A percentile compares a stretch with the other conserved stretches of the same genome.
These are phyloP conservation scores for Pestalotiopsis sp. DNA, from an alignment of 2,329 filamentous ascomycete genomes.

Conservation along the genomic window DNA sequence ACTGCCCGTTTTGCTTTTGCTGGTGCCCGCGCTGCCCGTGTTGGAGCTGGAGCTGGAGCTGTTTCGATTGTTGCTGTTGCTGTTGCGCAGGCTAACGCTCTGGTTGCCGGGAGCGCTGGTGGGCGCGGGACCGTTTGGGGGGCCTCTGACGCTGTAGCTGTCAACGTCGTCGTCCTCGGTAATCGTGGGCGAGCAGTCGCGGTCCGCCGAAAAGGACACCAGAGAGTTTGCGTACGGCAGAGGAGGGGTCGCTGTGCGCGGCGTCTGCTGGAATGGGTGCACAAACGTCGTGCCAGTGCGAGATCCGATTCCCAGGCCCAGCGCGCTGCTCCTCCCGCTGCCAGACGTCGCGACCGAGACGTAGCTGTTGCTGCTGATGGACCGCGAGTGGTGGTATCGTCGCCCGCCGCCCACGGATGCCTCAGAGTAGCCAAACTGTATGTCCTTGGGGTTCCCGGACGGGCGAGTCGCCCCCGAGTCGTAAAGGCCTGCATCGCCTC, in stretches of 20 bases:
- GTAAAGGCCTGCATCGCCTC: constrained; percentile 19
- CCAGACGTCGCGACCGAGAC: constrained; percentile 55
- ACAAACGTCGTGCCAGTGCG: constrained; percentile 47
- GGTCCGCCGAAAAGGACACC: constrained; percentile 42
- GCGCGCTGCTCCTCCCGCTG: constrained; percentile 37
- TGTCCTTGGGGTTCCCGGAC: constrained; percentile 36
- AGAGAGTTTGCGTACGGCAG: constrained; percentile 59
- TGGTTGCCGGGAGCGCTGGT: constrained; percentile 18
- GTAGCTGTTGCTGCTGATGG: constrained; percentile 59
- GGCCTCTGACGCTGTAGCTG: constrained; percentile 24
- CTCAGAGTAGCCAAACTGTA: constrained; percentile 47
- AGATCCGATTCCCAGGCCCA: constrained; percentile 22
- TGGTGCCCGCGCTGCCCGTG: constrained; percentile 18
- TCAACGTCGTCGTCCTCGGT: constrained; percentile 47
- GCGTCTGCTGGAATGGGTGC: constrained; percentile 66
- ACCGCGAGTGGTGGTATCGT: constrained; percentile 57
- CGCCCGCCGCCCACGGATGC: constrained; percentile 25
- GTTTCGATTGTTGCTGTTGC: constrained; percentile 17
- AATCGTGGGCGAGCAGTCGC: constrained; percentile 57
- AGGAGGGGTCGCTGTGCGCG: constrained; percentile 60
- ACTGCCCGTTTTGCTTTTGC: constrained; percentile 16
- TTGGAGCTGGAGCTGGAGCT: constrained; percentile 17
- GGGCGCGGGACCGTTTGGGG: too few relatives aligned
- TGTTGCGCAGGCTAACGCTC: constrained; percentile 28
- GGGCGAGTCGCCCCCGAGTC: constrained; percentile 16